phyloP scores from a whole-genome alignment of 192 early-diverging fungal species.

The Coemansia sp. region DNA sequence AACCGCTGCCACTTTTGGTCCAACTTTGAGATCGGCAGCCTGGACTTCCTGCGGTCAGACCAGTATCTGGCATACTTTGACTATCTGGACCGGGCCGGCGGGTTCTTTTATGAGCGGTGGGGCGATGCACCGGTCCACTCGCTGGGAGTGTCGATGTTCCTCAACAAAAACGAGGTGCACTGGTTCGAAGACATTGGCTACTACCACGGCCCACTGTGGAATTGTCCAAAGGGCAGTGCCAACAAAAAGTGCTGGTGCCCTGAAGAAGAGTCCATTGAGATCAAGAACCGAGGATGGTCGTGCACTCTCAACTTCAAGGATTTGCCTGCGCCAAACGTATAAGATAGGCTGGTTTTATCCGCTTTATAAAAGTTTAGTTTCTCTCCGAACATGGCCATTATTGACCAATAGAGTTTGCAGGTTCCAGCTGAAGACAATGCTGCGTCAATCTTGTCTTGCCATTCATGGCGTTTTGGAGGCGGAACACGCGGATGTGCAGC shows the following conservation, averaged over 20 bases:
- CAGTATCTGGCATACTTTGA: slow-evolving; percentile 11
- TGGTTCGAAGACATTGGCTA: slow-evolving; percentile 75
- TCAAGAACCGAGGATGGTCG: slow-evolving; percentile 41
- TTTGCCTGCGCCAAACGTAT: slow-evolving; percentile 22
- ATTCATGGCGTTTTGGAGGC: no score
- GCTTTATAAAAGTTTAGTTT: background rate
- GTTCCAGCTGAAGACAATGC: no score
- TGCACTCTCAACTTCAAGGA: slow-evolving; percentile 45
- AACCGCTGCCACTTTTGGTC: slow-evolving; percentile 83
- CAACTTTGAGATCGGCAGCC: slow-evolving; percentile 73
- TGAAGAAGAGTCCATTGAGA: slow-evolving; percentile 44
- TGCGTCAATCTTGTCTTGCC: no score
- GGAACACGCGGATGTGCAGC: no score
- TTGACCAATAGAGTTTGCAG: slow-evolving; percentile 2
- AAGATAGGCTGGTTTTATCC: background rate
- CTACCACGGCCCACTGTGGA: slow-evolving; percentile 46
- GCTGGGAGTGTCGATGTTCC: slow-evolving; percentile 59
- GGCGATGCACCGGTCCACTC: slow-evolving; percentile 58
- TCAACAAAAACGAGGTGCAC: slow-evolving; percentile 58
- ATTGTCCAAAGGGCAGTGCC: slow-evolving; percentile 41
- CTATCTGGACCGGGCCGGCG: slow-evolving; percentile 6
- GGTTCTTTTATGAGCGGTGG: slow-evolving; percentile 15
- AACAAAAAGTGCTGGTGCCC: slow-evolving; percentile 50
- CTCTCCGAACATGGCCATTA: slow-evolving; percentile 9
- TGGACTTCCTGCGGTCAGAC: slow-evolving; percentile 59